Conservation (phyloP, 2,329 filamentous ascomycete genomes). For the Alternaria triticina region DNA sequence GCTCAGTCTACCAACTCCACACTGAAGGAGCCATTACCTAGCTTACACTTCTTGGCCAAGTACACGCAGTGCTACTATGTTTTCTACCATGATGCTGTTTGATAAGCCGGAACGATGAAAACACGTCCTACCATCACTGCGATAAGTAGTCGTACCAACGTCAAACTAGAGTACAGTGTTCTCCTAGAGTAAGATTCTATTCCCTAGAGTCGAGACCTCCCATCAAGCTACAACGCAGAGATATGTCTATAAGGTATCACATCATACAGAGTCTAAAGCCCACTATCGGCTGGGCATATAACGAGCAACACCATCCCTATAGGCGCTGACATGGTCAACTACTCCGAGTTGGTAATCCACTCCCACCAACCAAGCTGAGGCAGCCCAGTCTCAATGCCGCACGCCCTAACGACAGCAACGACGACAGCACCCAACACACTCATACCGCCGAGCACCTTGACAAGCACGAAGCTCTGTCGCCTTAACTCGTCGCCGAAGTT, state of each 20-base stretch:
- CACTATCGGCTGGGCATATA: no score
- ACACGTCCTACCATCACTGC: no score
- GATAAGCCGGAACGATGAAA: no score
- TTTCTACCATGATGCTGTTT: no score
- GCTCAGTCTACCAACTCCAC: no score
- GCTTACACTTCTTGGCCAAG: no score
- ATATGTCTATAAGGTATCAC: not conserved
- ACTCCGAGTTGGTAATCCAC: conserved; percentile 23
- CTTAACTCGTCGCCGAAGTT: conserved; percentile 71
- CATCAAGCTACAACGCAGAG: not conserved
- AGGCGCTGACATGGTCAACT: not conserved
- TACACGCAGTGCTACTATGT: no score
- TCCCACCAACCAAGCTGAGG: conserved; percentile 37
- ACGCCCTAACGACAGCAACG: conserved; percentile 53
- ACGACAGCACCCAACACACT: conserved; percentile 76
- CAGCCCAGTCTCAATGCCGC: conserved; percentile 39
- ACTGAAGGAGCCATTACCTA: no score
- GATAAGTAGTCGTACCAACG: no score
- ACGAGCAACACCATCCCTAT: not conserved
- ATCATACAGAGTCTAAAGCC: not conserved
- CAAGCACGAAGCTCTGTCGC: conserved; percentile 68
- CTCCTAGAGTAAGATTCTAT: not conserved
- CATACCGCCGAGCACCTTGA: conserved; percentile 77
- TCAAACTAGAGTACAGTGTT: not conserved
- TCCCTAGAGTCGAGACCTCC: not conserved